A percentile compares a stretch with the other conserved stretches of the same genome.
Conservation (phyloP, 2,329 filamentous ascomycete genomes). For the Sarocladium kiliense region DNA sequence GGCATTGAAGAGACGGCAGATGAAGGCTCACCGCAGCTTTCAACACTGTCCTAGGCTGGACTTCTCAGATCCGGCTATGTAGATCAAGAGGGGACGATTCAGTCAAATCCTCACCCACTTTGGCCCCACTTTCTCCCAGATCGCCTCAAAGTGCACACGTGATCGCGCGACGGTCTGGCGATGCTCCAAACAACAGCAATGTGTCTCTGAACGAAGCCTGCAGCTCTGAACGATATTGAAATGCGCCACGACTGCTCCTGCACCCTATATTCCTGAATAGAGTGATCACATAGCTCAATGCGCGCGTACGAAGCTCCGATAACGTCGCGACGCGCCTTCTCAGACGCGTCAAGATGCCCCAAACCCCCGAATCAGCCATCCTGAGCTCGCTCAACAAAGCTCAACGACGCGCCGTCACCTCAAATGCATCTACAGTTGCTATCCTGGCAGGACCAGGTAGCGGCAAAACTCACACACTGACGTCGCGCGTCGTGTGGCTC, state of each 20-base stretch:
- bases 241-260: background rate
- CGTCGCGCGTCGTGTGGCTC: conserved; percentile 85
- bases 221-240: background rate
- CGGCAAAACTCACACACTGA: conserved; percentile 94
- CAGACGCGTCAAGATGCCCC: conserved; percentile 10
- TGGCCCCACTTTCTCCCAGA: background rate
- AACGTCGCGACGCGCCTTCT: conserved; percentile 1
- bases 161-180: background rate
- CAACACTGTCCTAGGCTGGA: too few species aligned
- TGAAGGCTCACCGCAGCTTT: too few species aligned
- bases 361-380: conserved; percentile 24
- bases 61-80: too few species aligned
- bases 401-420: conserved; percentile 51
- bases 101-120: background rate
- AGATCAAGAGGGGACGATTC: too few species aligned
- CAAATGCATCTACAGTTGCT: conserved; percentile 50
- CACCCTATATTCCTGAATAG: too few species aligned
- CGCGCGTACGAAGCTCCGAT: background rate
- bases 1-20: too few species aligned
- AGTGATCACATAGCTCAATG: background rate
- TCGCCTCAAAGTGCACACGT: background rate
- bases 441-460: conserved; percentile 65
- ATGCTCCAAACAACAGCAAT: background rate
- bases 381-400: conserved; percentile 48
- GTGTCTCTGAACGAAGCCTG: background rate